Conservation (phyloP, 2,329 filamentous ascomycete genomes). For the Curvularia spicifera region DNA sequence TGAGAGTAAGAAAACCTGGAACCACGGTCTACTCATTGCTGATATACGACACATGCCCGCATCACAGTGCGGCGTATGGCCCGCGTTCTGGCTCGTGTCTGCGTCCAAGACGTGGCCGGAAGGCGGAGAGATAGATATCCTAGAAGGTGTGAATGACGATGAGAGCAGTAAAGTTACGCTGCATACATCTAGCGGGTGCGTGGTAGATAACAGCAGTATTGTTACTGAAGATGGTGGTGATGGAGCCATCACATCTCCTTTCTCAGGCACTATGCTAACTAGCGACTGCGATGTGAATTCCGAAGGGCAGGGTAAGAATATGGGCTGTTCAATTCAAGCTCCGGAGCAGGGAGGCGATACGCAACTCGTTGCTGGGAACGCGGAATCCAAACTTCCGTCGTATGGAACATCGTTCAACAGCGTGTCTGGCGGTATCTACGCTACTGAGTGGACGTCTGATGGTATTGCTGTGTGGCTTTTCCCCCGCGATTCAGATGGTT, state of each 20-base stretch:
- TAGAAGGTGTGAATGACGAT: conserved; percentile 47
- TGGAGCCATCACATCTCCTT: conserved; percentile 23
- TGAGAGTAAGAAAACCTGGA: conserved; percentile 41
- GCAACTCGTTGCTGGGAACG: background rate
- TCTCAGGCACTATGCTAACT: conserved; percentile 54
- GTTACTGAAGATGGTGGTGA: background rate
- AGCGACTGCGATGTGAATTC: conserved; percentile 55
- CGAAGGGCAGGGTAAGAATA: conserved; percentile 35
- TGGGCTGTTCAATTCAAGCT: conserved; percentile 40
- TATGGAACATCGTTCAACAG: conserved; percentile 47
- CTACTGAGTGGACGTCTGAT: conserved; percentile 47
- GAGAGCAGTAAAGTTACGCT: conserved; percentile 39
- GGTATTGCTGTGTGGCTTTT: conserved; percentile 55
- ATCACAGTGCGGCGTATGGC: conserved; percentile 42
- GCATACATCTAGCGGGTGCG: conserved; percentile 39
- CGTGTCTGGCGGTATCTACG: conserved; percentile 50
- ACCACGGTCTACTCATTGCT: conserved; percentile 40
- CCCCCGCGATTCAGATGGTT: conserved; percentile 27
- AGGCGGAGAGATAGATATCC: conserved; percentile 46
- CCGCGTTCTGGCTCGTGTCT: conserved; percentile 43
- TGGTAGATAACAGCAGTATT: conserved; percentile 24
- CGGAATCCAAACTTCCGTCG: conserved; percentile 28
- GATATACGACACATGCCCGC: conserved; percentile 48
- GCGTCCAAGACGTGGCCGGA: conserved; percentile 41
- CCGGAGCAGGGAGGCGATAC: background rate